These are phyloP conservation scores for Furcasterigmium sp. DNA, from an alignment of 2,329 filamentous ascomycete species.

Conservation along the genomic window DNA sequence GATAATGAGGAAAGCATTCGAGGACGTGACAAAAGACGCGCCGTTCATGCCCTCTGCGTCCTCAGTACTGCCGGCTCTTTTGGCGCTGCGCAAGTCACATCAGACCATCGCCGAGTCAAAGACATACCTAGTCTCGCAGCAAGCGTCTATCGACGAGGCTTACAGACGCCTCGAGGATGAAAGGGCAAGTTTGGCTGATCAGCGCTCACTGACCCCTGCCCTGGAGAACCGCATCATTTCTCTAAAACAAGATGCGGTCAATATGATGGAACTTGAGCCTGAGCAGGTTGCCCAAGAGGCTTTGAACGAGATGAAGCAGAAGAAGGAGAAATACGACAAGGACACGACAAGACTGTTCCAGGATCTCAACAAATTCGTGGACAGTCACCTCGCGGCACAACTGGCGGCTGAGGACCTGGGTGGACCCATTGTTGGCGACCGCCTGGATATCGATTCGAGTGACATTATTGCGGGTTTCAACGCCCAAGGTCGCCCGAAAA, in stretches of 20 bases:
- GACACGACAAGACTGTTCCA: conserved; percentile 58
- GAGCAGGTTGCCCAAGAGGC: conserved; percentile 59
- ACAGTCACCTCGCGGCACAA: conserved; percentile 65
- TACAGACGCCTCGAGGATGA: conserved; percentile 46
- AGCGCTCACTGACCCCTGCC: conserved; percentile 48
- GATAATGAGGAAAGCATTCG: conserved; percentile 61
- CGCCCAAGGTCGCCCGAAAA: conserved; percentile 51
- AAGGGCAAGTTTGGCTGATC: conserved; percentile 45
- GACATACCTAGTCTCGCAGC: conserved; percentile 46
- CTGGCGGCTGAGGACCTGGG: conserved; percentile 79
- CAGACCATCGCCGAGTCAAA: conserved; percentile 61
- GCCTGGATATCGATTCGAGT: conserved; percentile 58
- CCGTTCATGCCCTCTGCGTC: conserved; percentile 61
- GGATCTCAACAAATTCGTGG: conserved; percentile 65
- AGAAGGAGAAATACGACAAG: conserved; percentile 54
- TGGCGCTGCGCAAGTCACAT: conserved; percentile 65
- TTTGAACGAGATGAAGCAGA: conserved; percentile 53
- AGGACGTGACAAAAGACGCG: conserved; percentile 53
- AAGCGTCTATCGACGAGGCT: conserved; percentile 33
- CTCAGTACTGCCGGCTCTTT: conserved; percentile 65
- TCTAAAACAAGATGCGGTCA: conserved; percentile 52
- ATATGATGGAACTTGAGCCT: conserved; percentile 51
- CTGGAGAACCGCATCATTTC: conserved; percentile 52
- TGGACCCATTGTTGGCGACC: conserved; percentile 74
- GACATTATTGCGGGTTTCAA: conserved; percentile 56